Conservation (phyloP, 2,329 filamentous ascomycete genomes). For the Aspergillus sp. region DNA sequence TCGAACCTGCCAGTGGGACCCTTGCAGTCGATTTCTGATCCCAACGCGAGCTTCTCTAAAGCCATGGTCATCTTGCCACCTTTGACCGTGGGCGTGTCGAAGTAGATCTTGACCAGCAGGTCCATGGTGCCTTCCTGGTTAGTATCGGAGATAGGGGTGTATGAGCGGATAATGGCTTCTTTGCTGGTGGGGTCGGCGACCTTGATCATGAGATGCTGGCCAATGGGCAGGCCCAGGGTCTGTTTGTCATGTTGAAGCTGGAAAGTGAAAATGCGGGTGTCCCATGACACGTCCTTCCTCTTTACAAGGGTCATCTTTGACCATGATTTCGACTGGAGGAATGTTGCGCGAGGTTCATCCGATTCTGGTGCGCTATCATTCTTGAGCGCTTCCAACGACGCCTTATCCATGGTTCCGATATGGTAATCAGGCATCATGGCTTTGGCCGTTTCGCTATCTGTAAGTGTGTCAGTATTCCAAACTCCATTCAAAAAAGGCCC, state of each 20-base stretch:
- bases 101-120: constrained; percentile 82
- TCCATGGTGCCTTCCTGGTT: constrained; percentile 65
- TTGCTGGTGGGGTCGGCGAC: constrained; percentile 68
- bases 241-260: constrained; percentile 71
- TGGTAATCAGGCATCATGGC: constrained; percentile 85
- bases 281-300: constrained; percentile 71
- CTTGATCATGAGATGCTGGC: constrained; percentile 85
- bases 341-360: constrained; percentile 56
- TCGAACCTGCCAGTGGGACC: constrained; percentile 84
- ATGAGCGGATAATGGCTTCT: constrained; percentile 78
- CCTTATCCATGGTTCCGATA: constrained; percentile 72
- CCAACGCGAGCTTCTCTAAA: constrained; percentile 70
- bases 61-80: constrained; percentile 83
- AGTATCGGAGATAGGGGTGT: constrained; percentile 77
- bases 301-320: constrained; percentile 68
- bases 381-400: constrained; percentile 57
- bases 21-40: constrained; percentile 78
- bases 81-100: constrained; percentile 55
- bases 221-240: constrained; percentile 72
- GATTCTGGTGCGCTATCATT: constrained; percentile 46
- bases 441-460: constrained; percentile 90
- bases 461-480: constrained; percentile 4
- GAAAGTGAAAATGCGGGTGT: constrained; percentile 82
- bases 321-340: constrained; percentile 74
- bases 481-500: not conserved